Evolutionary conservation across 2,329 filamentous ascomycete species (phyloP).

Genomic region (Pleurostoma richardsiae): DNA sequence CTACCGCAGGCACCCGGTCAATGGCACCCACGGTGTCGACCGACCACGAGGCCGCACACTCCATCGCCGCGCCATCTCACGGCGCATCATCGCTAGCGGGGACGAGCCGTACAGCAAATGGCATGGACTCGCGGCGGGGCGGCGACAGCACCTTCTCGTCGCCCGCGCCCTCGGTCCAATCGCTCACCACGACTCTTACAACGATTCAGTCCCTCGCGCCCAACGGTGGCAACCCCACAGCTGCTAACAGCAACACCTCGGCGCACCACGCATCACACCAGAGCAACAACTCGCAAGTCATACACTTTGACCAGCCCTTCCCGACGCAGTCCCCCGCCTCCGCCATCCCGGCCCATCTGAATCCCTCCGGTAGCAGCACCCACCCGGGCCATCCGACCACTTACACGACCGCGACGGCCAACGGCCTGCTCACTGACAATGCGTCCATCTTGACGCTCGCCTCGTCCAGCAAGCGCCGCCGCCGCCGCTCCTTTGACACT

Average conservation of each 20-base stretch:
- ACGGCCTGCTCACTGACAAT: constrained; percentile 78
- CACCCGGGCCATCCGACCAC: constrained; percentile 54
- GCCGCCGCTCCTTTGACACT: constrained; percentile 76
- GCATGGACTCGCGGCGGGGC: constrained; percentile 63
- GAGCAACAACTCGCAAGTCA: constrained; percentile 43
- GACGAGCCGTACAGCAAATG: constrained; percentile 65
- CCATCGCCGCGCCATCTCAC: constrained; percentile 72
- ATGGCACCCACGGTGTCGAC: constrained; percentile 79
- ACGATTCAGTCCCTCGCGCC: constrained; percentile 75
- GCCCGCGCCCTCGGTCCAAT: constrained; percentile 74
- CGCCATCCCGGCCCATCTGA: constrained; percentile 67
- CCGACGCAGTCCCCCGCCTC: constrained; percentile 60
- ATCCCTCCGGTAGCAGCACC: constrained; percentile 36
- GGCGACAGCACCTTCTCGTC: constrained; percentile 77
- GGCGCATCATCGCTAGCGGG: constrained; percentile 61
- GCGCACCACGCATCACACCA: constrained; percentile 20
- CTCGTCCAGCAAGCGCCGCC: constrained; percentile 72
- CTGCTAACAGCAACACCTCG: constrained; percentile 29
- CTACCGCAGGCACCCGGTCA: constrained; percentile 63
- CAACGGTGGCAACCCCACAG: constrained; percentile 35
- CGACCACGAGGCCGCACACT: constrained; percentile 70
- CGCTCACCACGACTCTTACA: constrained; percentile 76
- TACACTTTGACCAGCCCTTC: constrained; percentile 63
- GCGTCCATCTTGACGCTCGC: constrained; percentile 82
- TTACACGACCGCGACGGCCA: constrained; percentile 73